These are phyloP conservation scores for Auxenochlorella pyrenoidosa DNA, from an alignment of 139 green algal genomes.

Conservation along the genomic window DNA sequence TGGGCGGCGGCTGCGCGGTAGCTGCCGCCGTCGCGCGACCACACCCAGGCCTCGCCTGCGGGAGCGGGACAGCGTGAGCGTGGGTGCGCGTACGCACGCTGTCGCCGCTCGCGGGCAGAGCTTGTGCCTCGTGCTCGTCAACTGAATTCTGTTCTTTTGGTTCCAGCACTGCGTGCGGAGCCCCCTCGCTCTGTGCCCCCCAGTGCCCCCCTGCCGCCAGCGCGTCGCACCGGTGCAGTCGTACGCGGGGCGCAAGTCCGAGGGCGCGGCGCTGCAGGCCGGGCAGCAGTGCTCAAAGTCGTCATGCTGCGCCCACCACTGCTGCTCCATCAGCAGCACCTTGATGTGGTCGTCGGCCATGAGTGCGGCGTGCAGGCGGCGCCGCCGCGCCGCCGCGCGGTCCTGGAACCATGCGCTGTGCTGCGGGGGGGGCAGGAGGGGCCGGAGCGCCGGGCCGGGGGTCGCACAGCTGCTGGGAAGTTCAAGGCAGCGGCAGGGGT, in stretches of 20 bases:
- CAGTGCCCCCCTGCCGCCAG: neutral
- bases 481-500: no score
- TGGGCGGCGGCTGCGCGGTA: conserved; percentile 28
- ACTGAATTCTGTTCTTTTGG: no score
- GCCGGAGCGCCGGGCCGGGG: no score
- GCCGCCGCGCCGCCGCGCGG: neutral
- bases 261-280: conserved; percentile 1
- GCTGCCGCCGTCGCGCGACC: conserved; percentile 5
- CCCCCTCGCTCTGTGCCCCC: no score
- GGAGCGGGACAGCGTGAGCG: neutral
- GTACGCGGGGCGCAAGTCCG: conserved; percentile 10
- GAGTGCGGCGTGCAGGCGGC: conserved; percentile 18
- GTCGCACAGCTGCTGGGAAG: no score
- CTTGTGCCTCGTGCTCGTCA: no score
- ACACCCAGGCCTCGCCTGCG: conserved; percentile 25
- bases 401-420: conserved; percentile 27
- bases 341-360: conserved; percentile 32
- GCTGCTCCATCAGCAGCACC: conserved; percentile 33
- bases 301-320: conserved; percentile 27
- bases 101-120: neutral
- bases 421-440: neutral
- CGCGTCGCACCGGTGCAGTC: conserved; percentile 20
- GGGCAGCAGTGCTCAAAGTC: conserved; percentile 21
- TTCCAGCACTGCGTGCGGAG: no score
- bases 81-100: no score